These are phyloP conservation scores for Penicillium sp. DNA, from an alignment of 2,329 filamentous ascomycete genomes.

Conservation along the genomic window DNA sequence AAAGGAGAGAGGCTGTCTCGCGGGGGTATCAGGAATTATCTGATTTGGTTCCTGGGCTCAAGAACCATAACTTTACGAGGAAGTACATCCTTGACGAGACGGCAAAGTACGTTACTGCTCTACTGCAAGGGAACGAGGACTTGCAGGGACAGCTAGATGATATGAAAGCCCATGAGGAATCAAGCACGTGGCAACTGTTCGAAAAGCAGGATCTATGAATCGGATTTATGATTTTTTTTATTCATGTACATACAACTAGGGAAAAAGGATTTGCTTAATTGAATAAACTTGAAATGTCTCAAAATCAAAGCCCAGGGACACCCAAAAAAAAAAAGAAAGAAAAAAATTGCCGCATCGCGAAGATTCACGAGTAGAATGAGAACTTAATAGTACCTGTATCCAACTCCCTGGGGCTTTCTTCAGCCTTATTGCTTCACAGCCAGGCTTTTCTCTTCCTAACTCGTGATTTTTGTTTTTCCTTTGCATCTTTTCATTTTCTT, in stretches of 20 bases:
- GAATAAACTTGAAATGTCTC: too few relatives aligned
- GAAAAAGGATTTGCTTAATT: background rate
- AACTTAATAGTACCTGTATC: too few relatives aligned
- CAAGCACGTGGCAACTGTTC: background rate
- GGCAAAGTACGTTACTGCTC: constrained; percentile 14
- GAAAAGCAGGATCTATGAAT: constrained; percentile 4
- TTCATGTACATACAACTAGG: constrained; percentile 3
- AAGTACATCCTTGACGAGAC: constrained; percentile 24
- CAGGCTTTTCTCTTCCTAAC: too few relatives aligned
- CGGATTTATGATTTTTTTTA: constrained; percentile 2
- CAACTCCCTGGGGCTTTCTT: too few relatives aligned
- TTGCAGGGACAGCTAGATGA: constrained; percentile 12
- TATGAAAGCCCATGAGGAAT: constrained; percentile 9
- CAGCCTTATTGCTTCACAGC: too few relatives aligned
- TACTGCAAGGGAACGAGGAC: constrained; percentile 16
- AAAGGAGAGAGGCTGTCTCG: constrained; percentile 20
- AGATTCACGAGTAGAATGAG: too few relatives aligned
- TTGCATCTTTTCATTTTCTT: too few relatives aligned
- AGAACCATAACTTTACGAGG: constrained; percentile 20
- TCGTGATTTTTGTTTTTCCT: too few relatives aligned
- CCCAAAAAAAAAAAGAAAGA: too few relatives aligned
- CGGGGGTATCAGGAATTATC: constrained; percentile 22
- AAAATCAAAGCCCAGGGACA: too few relatives aligned
- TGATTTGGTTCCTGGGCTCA: constrained; percentile 18
- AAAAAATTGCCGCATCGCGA: too few relatives aligned